Conservation (phyloP, 139 green algal species). For the Pleodorina starrii region DNA sequence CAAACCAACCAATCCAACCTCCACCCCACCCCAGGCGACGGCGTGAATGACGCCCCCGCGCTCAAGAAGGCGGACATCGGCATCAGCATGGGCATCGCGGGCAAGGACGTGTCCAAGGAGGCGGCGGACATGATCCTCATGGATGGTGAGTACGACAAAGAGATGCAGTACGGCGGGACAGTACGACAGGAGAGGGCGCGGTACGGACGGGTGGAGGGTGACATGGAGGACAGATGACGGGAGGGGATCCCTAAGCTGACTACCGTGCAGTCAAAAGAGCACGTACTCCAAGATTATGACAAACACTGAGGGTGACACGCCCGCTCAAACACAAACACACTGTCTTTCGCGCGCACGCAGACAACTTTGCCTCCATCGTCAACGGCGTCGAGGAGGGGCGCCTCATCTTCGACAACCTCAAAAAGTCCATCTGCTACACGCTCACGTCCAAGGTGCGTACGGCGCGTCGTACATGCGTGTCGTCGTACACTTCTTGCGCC, state of each 20-base stretch:
- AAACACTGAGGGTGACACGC: too few species aligned
- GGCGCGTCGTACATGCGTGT: too few species aligned
- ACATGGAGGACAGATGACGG: too few species aligned
- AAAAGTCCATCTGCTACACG: constrained; percentile 90
- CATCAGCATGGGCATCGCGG: constrained; percentile 75
- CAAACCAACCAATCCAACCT: background rate
- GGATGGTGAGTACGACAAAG: too few species aligned
- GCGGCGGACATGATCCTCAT: constrained; percentile 90
- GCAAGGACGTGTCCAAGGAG: constrained; percentile 80
- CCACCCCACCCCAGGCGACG: constrained; percentile 37
- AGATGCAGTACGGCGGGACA: too few species aligned
- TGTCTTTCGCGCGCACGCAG: background rate
- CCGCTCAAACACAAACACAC: too few species aligned
- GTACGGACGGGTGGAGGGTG: too few species aligned
- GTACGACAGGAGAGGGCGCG: too few species aligned
- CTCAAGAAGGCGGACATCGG: constrained; percentile 81
- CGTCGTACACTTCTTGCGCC: too few species aligned
- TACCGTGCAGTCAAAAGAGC: too few species aligned
- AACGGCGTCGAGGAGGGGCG: constrained; percentile 86
- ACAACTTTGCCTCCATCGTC: constrained; percentile 93
- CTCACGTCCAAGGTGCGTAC: constrained; percentile 87
- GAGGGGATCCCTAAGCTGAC: too few species aligned
- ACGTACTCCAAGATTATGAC: too few species aligned
- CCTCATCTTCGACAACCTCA: constrained; percentile 92
- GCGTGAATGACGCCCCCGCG: constrained; percentile 80